phyloP scores from a whole-genome alignment of 352 stramenopile genomes.

The Peronospora destructor region DNA sequence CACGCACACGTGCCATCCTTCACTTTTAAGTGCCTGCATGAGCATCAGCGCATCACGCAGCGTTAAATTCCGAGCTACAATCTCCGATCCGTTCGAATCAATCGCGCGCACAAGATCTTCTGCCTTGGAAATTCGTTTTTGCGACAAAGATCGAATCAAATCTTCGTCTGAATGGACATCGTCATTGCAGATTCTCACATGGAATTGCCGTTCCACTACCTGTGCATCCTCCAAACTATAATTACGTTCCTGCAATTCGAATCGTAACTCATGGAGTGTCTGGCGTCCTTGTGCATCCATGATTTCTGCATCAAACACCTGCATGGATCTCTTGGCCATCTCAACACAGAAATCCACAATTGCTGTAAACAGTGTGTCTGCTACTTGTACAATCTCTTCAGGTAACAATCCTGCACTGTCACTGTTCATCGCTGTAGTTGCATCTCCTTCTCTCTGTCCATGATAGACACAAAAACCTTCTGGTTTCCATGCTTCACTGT shows the following conservation, averaged over 20 bases:
- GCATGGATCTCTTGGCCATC: slow-evolving; percentile 65
- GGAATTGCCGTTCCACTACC: slow-evolving; percentile 55
- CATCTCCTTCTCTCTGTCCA: slow-evolving; percentile 33
- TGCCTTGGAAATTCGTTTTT: slow-evolving; percentile 58
- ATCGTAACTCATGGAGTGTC: slow-evolving; percentile 26
- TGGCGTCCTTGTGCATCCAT: slow-evolving; percentile 46
- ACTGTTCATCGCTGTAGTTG: slow-evolving; percentile 12
- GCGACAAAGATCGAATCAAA: slow-evolving; percentile 88
- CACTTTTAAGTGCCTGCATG: slow-evolving; percentile 70
- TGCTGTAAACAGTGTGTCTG: slow-evolving; percentile 56
- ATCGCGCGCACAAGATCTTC: slow-evolving; percentile 62
- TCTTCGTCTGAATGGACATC: slow-evolving; percentile 98
- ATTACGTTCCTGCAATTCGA: slow-evolving; percentile 14
- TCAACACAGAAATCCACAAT: slow-evolving; percentile 68
- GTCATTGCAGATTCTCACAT: slow-evolving; percentile 95
- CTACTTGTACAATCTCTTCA: slow-evolving; percentile 40
- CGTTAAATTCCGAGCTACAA: slow-evolving; percentile 48
- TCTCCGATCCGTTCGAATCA: slow-evolving; percentile 67
- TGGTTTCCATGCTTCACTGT: slow-evolving; percentile 94
- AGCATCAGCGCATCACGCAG: slow-evolving; percentile 56
- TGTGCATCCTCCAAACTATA: slow-evolving; percentile 14
- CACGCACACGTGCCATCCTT: slow-evolving; percentile 81
- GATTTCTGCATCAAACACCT: slow-evolving; percentile 56
- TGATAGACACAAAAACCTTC: slow-evolving; percentile 93
- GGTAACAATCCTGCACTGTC: slow-evolving; percentile 26